Evolutionary conservation across 2,329 filamentous ascomycete species (phyloP), one percentile per base, ranked within the genome.

Genomic region (Penicillium sp.): DNA sequence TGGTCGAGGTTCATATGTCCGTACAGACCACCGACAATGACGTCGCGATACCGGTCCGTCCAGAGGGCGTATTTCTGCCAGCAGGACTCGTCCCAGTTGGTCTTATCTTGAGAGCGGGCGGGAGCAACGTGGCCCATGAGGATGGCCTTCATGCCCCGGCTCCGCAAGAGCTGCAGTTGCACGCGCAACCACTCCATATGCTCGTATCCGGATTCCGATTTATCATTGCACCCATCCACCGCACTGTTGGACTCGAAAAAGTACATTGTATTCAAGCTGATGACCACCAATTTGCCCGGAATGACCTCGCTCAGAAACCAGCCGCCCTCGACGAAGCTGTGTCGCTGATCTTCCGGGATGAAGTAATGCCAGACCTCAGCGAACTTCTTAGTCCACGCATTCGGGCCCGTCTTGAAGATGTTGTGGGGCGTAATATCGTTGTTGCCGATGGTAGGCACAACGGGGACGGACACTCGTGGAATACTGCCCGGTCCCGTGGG

Each of bases 1-100:
- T 98, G 93, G 62, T 98, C 93, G 57, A 96, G 88, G 65, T 98
- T 98, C 93, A 98, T 97, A 67, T 98, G 93, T 1, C 92, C 93
- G 64, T 87, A 98, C 5, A 95, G 65, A 24, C 83, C 83, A 10
- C 81, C 83, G 18, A 91, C 79, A 18, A 98, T 79, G 32, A 98
- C 86, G 67, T 98, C 93, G 29, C 93, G 87, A 69, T 90, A 98
- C 68, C 95, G 89, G 59, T 83, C 81, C 63, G 92, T 74, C 89
- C 91, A 97, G 3, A 97, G 74, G 0, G 89, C 87, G 70, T 95
- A 98, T 67, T 95, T 96, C 68, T 96, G 92, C 91, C 92, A 98
- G 73, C 93, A 98, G 0, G 88, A 90, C 75, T 97, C 92, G 58
- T 96, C 90, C 93, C 93, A 98, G 54, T 83, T 84, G 63, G 83